These are phyloP conservation scores for Dactylellina parvicollis DNA, from an alignment of 2,329 filamentous ascomycete species.

Conservation along the genomic window DNA sequence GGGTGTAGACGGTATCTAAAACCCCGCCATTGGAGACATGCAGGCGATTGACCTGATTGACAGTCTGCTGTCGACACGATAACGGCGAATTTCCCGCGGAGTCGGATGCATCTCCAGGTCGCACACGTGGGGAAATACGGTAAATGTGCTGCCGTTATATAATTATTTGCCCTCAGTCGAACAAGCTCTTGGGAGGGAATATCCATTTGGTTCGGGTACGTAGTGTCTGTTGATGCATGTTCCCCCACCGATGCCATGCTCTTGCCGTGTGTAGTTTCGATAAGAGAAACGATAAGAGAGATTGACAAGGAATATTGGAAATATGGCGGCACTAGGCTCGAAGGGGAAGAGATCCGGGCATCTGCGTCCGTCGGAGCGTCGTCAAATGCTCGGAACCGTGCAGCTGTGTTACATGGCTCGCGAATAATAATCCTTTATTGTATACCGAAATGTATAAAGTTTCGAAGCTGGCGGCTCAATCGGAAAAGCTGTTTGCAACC, in stretches of 20 bases:
- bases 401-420: too few relatives aligned
- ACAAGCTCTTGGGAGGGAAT: not conserved
- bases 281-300: slow-evolving; percentile 34
- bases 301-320: slow-evolving; percentile 40
- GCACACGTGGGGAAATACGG: slow-evolving; percentile 6
- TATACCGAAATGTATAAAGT: not conserved
- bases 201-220: not conserved
- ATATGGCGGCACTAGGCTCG: slow-evolving; percentile 31
- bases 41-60: not conserved
- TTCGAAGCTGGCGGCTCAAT: not conserved
- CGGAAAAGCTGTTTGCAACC: not conserved
- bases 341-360: slow-evolving; percentile 27
- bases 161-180: too few relatives aligned
- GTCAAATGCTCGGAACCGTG: not conserved
- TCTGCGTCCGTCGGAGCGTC: not conserved
- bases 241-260: not conserved
- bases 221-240: not conserved
- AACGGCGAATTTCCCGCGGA: too few relatives aligned
- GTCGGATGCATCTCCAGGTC: too few relatives aligned
- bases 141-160: not conserved
- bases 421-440: not conserved
- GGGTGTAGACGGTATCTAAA: slow-evolving; percentile 10
- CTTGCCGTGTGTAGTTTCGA: not conserved
- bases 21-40: slow-evolving; percentile 27
- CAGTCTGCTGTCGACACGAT: too few relatives aligned